Evolutionary conservation across 2,329 filamentous ascomycete genomes (phyloP).

Genomic region (Paracorniculantispora psalliotae): DNA sequence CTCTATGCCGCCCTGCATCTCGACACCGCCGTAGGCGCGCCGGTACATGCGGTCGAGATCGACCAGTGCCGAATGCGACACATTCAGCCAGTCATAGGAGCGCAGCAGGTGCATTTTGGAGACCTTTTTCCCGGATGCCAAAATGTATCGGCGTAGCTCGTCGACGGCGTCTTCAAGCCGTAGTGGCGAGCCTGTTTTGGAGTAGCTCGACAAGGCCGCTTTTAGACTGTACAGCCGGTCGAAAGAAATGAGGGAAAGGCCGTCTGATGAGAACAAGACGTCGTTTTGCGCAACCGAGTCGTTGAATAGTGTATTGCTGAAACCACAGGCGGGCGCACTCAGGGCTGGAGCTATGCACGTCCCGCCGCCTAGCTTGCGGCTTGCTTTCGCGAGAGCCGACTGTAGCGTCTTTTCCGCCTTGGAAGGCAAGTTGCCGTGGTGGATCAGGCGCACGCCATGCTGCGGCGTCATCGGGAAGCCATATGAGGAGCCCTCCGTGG

Average conservation of each 20-base stretch:
- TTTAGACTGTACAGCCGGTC: conserved; percentile 63
- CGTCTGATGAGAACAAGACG: conserved; percentile 54
- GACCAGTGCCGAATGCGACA: conserved; percentile 43
- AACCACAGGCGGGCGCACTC: conserved; percentile 37
- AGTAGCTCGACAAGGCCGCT: conserved; percentile 53
- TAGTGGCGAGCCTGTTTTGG: conserved; percentile 37
- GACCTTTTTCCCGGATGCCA: conserved; percentile 48
- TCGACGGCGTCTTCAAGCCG: conserved; percentile 58
- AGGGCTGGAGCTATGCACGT: conserved; percentile 35
- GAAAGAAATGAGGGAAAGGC: conserved; percentile 54
- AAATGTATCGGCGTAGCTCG: conserved; percentile 55
- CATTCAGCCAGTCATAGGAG: conserved; percentile 53
- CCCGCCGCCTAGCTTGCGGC: neutral
- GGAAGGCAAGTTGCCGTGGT: conserved; percentile 40
- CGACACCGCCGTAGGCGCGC: conserved; percentile 48
- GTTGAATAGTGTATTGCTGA: conserved; percentile 48
- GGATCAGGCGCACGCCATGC: conserved; percentile 42
- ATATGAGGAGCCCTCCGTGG: conserved; percentile 33
- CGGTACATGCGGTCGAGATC: conserved; percentile 55
- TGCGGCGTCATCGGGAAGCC: conserved; percentile 5
- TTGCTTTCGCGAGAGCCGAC: conserved; percentile 45
- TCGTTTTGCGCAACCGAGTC: conserved; percentile 57
- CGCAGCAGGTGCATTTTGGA: conserved; percentile 46
- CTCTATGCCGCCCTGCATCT: conserved; percentile 42
- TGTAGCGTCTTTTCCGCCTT: conserved; percentile 45